These are phyloP conservation scores for Penicillium maclennaniae DNA, from an alignment of 495 filamentous ascomycete species.

Conservation along the genomic window DNA sequence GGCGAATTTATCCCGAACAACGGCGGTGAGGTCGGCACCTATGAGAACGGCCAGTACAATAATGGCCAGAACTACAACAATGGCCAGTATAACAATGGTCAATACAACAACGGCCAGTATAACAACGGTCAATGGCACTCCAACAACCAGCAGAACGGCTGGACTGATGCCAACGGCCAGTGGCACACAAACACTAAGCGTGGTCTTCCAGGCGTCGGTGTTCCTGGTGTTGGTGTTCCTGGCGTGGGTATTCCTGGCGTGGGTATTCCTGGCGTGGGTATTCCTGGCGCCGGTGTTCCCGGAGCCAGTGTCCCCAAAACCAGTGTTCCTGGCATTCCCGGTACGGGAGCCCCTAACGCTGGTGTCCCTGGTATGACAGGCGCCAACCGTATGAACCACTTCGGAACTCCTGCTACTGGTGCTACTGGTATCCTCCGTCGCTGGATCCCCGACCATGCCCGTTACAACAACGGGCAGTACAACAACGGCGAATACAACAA, in stretches of 20 bases:
- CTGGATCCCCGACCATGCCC: slow-evolving; percentile 13
- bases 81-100: slow-evolving; percentile 15
- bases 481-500: slow-evolving; percentile 6
- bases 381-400: neutral
- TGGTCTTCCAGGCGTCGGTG: neutral
- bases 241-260: slow-evolving; percentile 3
- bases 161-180: slow-evolving; percentile 14
- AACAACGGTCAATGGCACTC: slow-evolving; percentile 16
- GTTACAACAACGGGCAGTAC: slow-evolving; percentile 1
- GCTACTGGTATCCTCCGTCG: slow-evolving; percentile 4
- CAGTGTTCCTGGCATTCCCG: neutral
- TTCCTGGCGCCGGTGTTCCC: neutral
- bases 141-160: slow-evolving; percentile 10
- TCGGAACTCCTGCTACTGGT: neutral
- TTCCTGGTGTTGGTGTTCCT: neutral
- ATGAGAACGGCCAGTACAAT: slow-evolving; percentile 9
- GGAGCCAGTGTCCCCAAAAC: neutral
- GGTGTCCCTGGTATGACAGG: neutral
- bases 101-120: slow-evolving; percentile 13
- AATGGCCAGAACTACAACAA: slow-evolving; percentile 13
- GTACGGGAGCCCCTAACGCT: neutral
- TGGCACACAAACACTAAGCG: slow-evolving; percentile 19
- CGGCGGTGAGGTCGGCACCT: slow-evolving; percentile 2
- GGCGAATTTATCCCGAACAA: slow-evolving; percentile 20
- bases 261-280: neutral